A percentile compares a stretch with the other conserved stretches of the same genome.
These are phyloP conservation scores for Cryptosporidium viatorum DNA, from an alignment of 169 alveolate genomes.

Conservation along the genomic window DNA sequence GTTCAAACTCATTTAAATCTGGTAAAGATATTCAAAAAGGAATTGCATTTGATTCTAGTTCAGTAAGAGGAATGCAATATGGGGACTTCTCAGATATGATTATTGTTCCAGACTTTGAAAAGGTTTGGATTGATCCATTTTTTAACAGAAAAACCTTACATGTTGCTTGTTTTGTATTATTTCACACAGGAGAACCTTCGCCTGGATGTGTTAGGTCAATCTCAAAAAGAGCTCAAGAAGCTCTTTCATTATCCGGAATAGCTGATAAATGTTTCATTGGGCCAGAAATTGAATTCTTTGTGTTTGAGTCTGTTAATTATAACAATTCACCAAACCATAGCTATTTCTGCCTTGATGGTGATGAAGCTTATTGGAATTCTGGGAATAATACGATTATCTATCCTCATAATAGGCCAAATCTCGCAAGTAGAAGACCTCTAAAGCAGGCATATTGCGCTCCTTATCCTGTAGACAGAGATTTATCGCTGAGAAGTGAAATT, in stretches of 20 bases:
- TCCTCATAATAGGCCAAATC: slow-evolving; percentile 38
- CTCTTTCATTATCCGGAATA: slow-evolving; percentile 8
- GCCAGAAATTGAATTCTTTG: slow-evolving; percentile 84
- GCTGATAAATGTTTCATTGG: slow-evolving; percentile 79
- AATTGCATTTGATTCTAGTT: slow-evolving; percentile 71
- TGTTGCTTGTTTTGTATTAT: slow-evolving; percentile 26
- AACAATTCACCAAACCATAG: slow-evolving; percentile 76
- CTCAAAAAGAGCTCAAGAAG: slow-evolving; percentile 60
- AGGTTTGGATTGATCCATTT: slow-evolving; percentile 69
- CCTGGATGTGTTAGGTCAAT: slow-evolving; percentile 57
- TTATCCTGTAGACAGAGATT: slow-evolving; percentile 81
- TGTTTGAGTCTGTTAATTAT: slow-evolving; percentile 82
- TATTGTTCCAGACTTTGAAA: slow-evolving; percentile 52
- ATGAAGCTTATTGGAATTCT: slow-evolving; percentile 78
- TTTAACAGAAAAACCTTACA: slow-evolving; percentile 42
- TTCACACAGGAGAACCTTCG: slow-evolving; percentile 38
- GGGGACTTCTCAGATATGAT: slow-evolving; percentile 60
- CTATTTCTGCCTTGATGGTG: slow-evolving; percentile 76
- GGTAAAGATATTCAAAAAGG: slow-evolving; percentile 48
- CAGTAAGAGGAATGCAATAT: slow-evolving; percentile 72
- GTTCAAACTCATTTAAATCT: slow-evolving; percentile 33
- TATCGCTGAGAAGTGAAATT: slow-evolving; percentile 79
- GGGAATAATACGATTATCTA: slow-evolving; percentile 32
- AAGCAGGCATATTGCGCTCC: slow-evolving; percentile 82
- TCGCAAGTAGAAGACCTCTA: slow-evolving; percentile 74